Conservation (phyloP, 225 moss, liverwort and hornwort genomes). For the Polytrichum formosum region DNA sequence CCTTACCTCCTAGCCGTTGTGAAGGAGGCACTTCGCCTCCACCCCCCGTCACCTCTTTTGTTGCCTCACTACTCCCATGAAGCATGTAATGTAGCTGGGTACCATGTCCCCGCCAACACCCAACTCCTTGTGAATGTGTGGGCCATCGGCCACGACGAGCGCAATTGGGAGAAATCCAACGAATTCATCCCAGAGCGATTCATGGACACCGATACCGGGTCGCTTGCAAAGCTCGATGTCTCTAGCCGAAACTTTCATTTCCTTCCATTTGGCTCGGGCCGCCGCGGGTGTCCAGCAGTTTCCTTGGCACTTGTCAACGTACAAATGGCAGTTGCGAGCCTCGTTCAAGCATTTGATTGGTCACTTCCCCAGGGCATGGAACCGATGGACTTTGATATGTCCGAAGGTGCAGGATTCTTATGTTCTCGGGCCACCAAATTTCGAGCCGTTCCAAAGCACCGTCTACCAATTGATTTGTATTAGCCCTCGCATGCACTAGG, state of each 20-base stretch:
- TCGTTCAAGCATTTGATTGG: slow-evolving; percentile 31
- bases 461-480: not conserved
- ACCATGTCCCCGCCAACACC: slow-evolving; percentile 30
- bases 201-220: slow-evolving; percentile 14
- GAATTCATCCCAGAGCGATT: slow-evolving; percentile 49
- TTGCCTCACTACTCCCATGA: slow-evolving; percentile 28
- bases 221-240: slow-evolving; percentile 8
- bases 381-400: slow-evolving; percentile 16
- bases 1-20: slow-evolving; percentile 30
- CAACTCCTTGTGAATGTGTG: slow-evolving; percentile 46
- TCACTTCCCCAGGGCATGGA: slow-evolving; percentile 12
- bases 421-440: slow-evolving; percentile 11
- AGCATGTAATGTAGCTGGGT: slow-evolving; percentile 30
- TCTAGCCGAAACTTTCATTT: slow-evolving; percentile 25
- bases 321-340: slow-evolving; percentile 15
- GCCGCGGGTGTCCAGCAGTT: slow-evolving; percentile 27
- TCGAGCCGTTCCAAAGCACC: not conserved
- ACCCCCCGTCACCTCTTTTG: slow-evolving; percentile 37
- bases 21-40: slow-evolving; percentile 49
- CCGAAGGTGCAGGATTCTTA: slow-evolving; percentile 20
- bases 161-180: slow-evolving; percentile 31
- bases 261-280: slow-evolving; percentile 33
- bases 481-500: not conserved
- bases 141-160: slow-evolving; percentile 38
- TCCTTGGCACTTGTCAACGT: slow-evolving; percentile 22